Evolutionary conservation across 352 stramenopile genomes (phyloP), one percentile per base, ranked within the genome.

Genomic region (Phytophthora pseudosyringae): DNA sequence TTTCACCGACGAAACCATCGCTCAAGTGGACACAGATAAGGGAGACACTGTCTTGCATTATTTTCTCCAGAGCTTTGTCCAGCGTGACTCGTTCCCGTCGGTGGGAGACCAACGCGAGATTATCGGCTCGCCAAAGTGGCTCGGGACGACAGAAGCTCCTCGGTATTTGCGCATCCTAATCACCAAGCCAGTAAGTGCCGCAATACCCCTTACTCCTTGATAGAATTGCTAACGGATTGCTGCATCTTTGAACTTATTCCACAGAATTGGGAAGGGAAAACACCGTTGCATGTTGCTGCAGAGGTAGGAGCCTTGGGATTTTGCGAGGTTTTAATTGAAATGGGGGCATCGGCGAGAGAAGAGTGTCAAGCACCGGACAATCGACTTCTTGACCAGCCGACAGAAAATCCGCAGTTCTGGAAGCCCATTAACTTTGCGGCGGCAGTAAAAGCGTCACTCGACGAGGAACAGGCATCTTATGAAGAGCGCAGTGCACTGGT

Each of bases 231-330:
- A 63, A 53, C 18, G 9, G n/a, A 3, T 59, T 49, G 13, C 36
- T 63, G 8, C 40, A 15, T 10, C 9, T 47, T 46, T 28, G 3
- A 10, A 15, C 3, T 13, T 2, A 16, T 64, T 45, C 10, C 26
- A n/a, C 35, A 85, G 78, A 87, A 87, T 29, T 87, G 78, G 78
- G 63, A 77, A 56, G 78, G 78, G 3, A 73, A 81, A 50, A 83
- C 78, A 5, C 78, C 78, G n/a, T 47, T 87, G 21, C 78, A 87
- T 50, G 55, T 83, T 26, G 78, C 78, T 41, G 73, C 78, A 57
- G 69, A 81, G 57, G 48, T 79, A 1, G 78, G 78, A 4, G 78
- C 78, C 2, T 63, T 81, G 44, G 78, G 78, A 1, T 79, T 81
- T 21, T 83, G 70, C 29, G 50, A 79, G 26, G 69, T 68, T 16